Evolutionary conservation across 164 flowering plant species (phyloP).

Genomic region (Taxillus chinensis): DNA sequence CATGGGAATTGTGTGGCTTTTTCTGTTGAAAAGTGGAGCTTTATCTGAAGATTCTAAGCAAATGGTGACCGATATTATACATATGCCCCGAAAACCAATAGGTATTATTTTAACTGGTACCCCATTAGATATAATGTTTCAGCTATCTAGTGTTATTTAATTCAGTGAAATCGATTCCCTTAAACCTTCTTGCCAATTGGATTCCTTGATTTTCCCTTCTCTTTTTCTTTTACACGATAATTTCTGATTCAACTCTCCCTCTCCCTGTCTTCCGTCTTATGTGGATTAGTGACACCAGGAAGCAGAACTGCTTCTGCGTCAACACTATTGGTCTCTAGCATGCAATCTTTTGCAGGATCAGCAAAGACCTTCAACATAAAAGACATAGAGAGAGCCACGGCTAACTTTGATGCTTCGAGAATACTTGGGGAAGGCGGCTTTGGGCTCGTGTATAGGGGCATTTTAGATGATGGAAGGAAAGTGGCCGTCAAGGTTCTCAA

Average conservation of each 20-base stretch:
- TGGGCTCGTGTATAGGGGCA: slow-evolving; percentile 59
- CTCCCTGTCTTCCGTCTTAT: no score
- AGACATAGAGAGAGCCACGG: slow-evolving; percentile 48
- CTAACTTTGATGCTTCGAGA: slow-evolving; percentile 31
- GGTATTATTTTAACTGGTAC: slow-evolving; percentile 12
- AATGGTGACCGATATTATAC: slow-evolving; percentile 11
- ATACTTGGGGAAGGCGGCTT: slow-evolving; percentile 71
- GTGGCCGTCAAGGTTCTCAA: slow-evolving; percentile 70
- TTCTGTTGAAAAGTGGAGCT: slow-evolving; percentile 21
- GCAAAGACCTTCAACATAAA: slow-evolving; percentile 33
- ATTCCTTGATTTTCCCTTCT: background rate
- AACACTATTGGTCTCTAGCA: slow-evolving; percentile 27
- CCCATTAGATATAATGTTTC: no score
- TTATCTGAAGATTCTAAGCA: slow-evolving; percentile 10
- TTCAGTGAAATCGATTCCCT: no score
- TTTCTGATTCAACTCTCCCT: no score
- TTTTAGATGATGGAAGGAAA: slow-evolving; percentile 42
- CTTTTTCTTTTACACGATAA: background rate
- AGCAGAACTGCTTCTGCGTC: slow-evolving; percentile 27
- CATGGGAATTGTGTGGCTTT: slow-evolving; percentile 24
- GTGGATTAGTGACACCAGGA: slow-evolving; percentile 11
- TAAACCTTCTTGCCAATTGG: background rate
- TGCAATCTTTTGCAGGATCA: slow-evolving; percentile 30
- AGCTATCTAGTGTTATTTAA: no score
- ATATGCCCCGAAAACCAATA: slow-evolving; percentile 25